phyloP scores from a whole-genome alignment of 148 eudicot species.

The Euryodendron excelsum region DNA sequence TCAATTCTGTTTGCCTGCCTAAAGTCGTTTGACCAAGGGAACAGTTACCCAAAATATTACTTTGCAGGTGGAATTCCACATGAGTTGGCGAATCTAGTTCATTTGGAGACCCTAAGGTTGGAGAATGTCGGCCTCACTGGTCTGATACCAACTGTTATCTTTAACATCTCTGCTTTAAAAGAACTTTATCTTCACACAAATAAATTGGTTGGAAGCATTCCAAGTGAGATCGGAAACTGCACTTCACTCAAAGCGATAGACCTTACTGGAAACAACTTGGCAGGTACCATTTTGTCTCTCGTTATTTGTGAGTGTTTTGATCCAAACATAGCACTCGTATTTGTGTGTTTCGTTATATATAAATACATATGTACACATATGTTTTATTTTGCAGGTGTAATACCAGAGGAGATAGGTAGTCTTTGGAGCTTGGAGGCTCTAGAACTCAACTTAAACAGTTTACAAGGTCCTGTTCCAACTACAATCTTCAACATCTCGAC shows the following conservation, averaged over 20 bases:
- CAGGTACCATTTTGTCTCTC: background rate
- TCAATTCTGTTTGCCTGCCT: too few species aligned
- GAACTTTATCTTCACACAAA: rapidly evolving
- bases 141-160: background rate
- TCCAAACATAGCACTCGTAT: too few species aligned
- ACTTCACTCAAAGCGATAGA: background rate
- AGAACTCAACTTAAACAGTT: background rate
- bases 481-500: background rate
- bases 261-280: background rate
- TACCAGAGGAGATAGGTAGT: slow-evolving; percentile 9
- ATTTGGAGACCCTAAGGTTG: background rate
- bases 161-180: background rate
- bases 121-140: background rate
- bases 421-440: background rate
- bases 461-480: background rate
- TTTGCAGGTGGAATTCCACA: slow-evolving; percentile 3
- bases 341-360: too few species aligned
- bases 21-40: too few species aligned
- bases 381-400: background rate
- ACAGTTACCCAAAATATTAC: too few species aligned
- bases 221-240: background rate
- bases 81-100: background rate
- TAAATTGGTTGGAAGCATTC: background rate
- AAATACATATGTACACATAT: too few species aligned
- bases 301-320: too few species aligned